phyloP scores from a whole-genome alignment of 352 stramenopile genomes.

The Globisporangium camurandrum region DNA sequence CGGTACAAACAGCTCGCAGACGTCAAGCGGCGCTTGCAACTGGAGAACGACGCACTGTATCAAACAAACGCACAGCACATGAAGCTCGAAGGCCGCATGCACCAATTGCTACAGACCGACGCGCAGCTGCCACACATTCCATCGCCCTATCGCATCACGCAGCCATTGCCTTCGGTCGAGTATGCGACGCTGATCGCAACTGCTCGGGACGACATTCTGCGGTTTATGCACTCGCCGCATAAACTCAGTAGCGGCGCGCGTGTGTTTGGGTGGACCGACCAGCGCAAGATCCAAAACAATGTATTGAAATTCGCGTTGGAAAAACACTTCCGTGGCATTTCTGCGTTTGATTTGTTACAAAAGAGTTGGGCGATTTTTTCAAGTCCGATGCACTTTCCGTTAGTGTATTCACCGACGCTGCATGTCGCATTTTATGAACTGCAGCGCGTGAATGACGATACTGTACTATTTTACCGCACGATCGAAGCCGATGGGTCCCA shows the following conservation, averaged over 20 bases:
- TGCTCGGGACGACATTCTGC: slow-evolving; percentile 39
- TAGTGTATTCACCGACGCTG: slow-evolving; percentile 39
- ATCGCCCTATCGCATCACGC: slow-evolving; percentile 30
- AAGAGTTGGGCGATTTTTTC: slow-evolving; percentile 57
- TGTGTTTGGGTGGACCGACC: slow-evolving; percentile 60
- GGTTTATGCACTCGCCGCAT: slow-evolving; percentile 28
- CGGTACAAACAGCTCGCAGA: slow-evolving; percentile 40
- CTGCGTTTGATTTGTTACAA: slow-evolving; percentile 32
- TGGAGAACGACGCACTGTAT: slow-evolving; percentile 55
- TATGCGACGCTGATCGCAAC: slow-evolving; percentile 40
- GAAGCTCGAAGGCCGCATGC: slow-evolving; percentile 40
- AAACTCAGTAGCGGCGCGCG: slow-evolving; percentile 39
- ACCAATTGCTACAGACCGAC: slow-evolving; percentile 41
- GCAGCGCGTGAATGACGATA: slow-evolving; percentile 44
- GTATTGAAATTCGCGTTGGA: slow-evolving; percentile 57
- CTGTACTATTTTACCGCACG: slow-evolving; percentile 47
- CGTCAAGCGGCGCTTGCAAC: slow-evolving; percentile 33
- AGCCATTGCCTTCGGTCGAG: slow-evolving; percentile 18
- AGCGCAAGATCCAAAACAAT: slow-evolving; percentile 34
- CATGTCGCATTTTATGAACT: slow-evolving; percentile 37
- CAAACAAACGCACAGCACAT: slow-evolving; percentile 37
- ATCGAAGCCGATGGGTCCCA: slow-evolving; percentile 27
- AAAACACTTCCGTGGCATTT: slow-evolving; percentile 34
- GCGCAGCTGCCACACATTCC: slow-evolving; percentile 16
- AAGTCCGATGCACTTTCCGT: slow-evolving; percentile 28